phyloP scores from a whole-genome alignment of 495 filamentous ascomycete species.

The Talaromyces proteolyticus region DNA sequence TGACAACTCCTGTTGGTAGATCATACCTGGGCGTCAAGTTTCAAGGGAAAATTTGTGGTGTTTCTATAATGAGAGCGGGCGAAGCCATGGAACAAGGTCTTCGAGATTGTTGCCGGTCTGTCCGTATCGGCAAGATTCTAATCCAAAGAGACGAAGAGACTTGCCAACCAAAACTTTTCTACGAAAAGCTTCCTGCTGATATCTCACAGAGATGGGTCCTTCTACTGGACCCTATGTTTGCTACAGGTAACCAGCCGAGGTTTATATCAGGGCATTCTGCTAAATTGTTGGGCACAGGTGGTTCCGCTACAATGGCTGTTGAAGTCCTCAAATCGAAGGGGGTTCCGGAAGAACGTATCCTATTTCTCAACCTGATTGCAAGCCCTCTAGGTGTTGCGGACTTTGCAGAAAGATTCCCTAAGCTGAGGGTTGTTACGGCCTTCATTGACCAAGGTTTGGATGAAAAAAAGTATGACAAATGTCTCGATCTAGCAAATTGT shows the following conservation, averaged over 20 bases:
- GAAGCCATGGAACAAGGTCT: slow-evolving; percentile 98
- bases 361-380: slow-evolving; percentile 94
- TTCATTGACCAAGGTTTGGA: slow-evolving; percentile 94
- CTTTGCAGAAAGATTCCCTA: slow-evolving; percentile 90
- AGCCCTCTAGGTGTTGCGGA: slow-evolving; percentile 86
- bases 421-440: slow-evolving; percentile 87
- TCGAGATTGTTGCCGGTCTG: slow-evolving; percentile 91
- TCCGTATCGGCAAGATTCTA: slow-evolving; percentile 95
- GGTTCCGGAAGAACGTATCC: slow-evolving; percentile 89
- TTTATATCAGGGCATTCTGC: not conserved
- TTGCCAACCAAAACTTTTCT: slow-evolving; percentile 83
- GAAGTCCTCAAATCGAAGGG: slow-evolving; percentile 83
- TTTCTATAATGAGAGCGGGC: slow-evolving; percentile 96
- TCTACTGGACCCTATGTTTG: slow-evolving; percentile 97
- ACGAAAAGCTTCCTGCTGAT: slow-evolving; percentile 93
- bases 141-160: slow-evolving; percentile 98
- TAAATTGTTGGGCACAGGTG: no score
- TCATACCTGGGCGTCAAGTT: slow-evolving; percentile 90
- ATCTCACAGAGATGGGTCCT: slow-evolving; percentile 90
- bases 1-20: slow-evolving; percentile 86
- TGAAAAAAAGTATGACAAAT: slow-evolving; percentile 78
- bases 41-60: slow-evolving; percentile 96
- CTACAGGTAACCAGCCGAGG: slow-evolving; percentile 61
- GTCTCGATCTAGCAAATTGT: not conserved
- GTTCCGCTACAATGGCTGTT: slow-evolving; percentile 93